A percentile compares a stretch with the other conserved stretches of the same genome.
Evolutionary conservation across 2,329 filamentous ascomycete species (phyloP).

Genomic region (Fusarium guadeloupense): DNA sequence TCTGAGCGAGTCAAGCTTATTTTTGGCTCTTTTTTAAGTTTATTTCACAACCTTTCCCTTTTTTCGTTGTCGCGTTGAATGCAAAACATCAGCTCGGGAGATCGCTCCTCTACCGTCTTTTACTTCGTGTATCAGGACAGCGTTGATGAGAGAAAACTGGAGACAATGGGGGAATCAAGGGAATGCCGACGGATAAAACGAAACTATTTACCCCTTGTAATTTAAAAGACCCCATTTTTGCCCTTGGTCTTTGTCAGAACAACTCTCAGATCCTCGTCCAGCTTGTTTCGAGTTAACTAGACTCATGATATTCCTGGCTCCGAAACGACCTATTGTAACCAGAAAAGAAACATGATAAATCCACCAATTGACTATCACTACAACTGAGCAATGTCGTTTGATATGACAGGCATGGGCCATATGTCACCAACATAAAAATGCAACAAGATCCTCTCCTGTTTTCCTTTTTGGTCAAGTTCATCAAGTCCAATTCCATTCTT

Average conservation of each 20-base stretch:
- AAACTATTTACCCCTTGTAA: background rate
- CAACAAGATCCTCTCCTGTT: background rate
- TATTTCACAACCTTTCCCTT: rapidly evolving
- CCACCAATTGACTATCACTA: constrained; percentile 14
- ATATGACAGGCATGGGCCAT: background rate
- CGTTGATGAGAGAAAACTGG: background rate
- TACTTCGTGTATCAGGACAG: no score
- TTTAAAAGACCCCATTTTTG: constrained; percentile 11
- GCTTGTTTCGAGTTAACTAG: background rate
- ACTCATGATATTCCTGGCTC: background rate
- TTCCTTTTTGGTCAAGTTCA: background rate
- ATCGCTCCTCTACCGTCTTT: background rate
- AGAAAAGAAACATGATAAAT: background rate
- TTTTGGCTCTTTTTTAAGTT: background rate
- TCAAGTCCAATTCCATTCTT: constrained; percentile 6
- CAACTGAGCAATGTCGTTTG: background rate
- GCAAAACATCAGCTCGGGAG: background rate
- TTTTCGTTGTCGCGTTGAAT: background rate
- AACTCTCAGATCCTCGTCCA: no score
- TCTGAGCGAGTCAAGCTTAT: background rate
- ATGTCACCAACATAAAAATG: constrained; percentile 8
- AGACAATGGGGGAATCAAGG: no score
- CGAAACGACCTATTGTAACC: constrained; percentile 26
- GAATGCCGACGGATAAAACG: constrained; percentile 7
- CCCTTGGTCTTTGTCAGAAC: background rate